Evolutionary conservation across 345 rosid genomes (phyloP), one percentile per base, ranked within the genome.

Genomic region (Turnera subulata): DNA sequence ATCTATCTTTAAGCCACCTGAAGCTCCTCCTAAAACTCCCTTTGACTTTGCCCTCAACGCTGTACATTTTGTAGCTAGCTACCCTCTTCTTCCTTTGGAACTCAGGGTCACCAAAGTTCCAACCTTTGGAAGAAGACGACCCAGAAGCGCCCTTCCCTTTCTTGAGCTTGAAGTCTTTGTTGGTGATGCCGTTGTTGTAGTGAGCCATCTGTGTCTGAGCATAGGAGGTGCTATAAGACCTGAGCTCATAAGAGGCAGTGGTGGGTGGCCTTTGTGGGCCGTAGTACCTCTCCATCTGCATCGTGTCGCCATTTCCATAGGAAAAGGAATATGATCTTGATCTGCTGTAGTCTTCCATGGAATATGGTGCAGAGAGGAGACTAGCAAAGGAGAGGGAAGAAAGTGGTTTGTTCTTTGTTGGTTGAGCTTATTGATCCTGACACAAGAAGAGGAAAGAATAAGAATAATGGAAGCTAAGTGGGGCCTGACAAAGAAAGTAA

Each of bases 1-100:
- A 91, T 68, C 83, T 82, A 62, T 76, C 82, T 70, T 91, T 91
- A 29, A 91, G 79, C 98, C 98, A 91, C 72, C 98, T 72, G 62
- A 91, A 78, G 57, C 96, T 85, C 75, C 79, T 91, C 70, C 86
- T 78, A 55, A 88, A 75, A n/a, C 94, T 76, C 46, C 95, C 96
- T 66, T 85, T 91, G 72, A 91, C 86, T 67, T 85, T 88, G 6
- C 91, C 95, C 68, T 91, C 88, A 47, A 75, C 91, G 54, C 82
- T 73, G 69, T 85, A 91, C 91, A 80, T 88, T 73, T 88, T 91
- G 40, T 91, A 91, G 67, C 86, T 73, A 25, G 98, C 96, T 55
- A 91, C 95, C 79, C 98, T 80, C 78, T 81, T 91, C 86, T 88
- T 91, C 89, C 98, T 81, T 61, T 78, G 88, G 38, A 91, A 80